Conservation (phyloP, 2,329 filamentous ascomycete genomes). For the Hawksworthiomyces lignivorus region DNA sequence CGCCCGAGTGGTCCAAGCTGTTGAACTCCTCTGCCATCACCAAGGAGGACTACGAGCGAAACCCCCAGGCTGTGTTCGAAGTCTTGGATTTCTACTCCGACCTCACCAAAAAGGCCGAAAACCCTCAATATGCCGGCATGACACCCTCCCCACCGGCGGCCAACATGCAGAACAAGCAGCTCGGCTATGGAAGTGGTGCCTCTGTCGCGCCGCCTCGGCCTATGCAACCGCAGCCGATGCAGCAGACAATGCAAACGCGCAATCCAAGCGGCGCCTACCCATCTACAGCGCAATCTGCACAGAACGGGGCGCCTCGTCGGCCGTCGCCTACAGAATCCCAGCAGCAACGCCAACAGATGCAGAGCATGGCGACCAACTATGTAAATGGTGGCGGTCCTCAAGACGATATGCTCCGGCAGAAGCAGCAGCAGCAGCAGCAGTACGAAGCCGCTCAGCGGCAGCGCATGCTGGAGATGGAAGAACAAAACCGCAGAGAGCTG, state of each 20-base stretch:
- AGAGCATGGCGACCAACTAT: conserved; percentile 48
- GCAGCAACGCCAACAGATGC: conserved; percentile 52
- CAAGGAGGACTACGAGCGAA: conserved; percentile 96
- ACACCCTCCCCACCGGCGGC: conserved; percentile 57
- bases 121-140: conserved; percentile 61
- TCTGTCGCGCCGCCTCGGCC: conserved; percentile 64
- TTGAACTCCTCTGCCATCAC: conserved; percentile 95
- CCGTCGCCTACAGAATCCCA: conserved; percentile 37
- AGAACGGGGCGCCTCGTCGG: conserved; percentile 30
- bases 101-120: conserved; percentile 67
- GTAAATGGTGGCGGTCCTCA: conserved; percentile 40
- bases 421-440: conserved; percentile 46
- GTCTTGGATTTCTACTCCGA: conserved; percentile 81
- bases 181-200: conserved; percentile 48
- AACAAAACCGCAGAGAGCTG: conserved; percentile 65
- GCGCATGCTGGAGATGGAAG: conserved; percentile 48
- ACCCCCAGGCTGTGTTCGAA: conserved; percentile 78
- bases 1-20: conserved; percentile 94
- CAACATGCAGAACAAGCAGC: conserved; percentile 53
- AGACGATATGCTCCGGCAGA: conserved; percentile 50
- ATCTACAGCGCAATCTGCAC: conserved; percentile 24
- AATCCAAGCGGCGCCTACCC: conserved; percentile 31
- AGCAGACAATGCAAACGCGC: conserved; percentile 22
- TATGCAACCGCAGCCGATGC: conserved; percentile 50
- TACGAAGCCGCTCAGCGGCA: conserved; percentile 49